Evolutionary conservation across 139 green algal species (phyloP), one percentile per base, ranked within the genome.

Genomic region (Tetradesmus lagerheimii): DNA sequence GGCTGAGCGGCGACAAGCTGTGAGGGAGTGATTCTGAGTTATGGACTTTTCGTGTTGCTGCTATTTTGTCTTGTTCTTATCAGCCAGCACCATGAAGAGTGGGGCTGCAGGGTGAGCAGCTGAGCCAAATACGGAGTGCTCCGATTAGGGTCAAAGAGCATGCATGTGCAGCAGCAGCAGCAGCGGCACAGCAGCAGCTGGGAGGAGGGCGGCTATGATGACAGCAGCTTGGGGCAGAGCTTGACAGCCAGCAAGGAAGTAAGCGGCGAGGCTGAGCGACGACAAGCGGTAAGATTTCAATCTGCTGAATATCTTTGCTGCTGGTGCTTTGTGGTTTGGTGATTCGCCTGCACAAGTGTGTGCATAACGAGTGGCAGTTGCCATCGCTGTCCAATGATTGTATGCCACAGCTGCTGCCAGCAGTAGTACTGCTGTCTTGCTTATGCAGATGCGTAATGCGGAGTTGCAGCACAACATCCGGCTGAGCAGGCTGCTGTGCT

Each of bases 191-290:
- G 80, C 50, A 75, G 80, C 47, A 47, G 80, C 45, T 25, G 53
- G n/a, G 38, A 27, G 0, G 53, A 66, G 29, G 79, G 82, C 15
- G 50, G 50, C 47, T 71, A 62, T 45, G 81, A 80, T 57, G 81
- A 83, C 27, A 78, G 45, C 29, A 45, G 38, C 25, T 45, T 88
- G 71, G 85, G 64, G 12, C 67, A 74, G 8, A 64, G 88, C 25
- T 34, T 89, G 5, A 78, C 29, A 2, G n/a, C 77, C 23, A 89
- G 77, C 66, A 89, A 94, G 62, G 92, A 92, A 38, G 89, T 89
- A 8, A 83, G 71, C 4, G 88, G 88, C 6, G 91, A 93, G 80
- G 43, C 2, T 16, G 47, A 4, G 29, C 39, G 85, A 34, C 86
- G 53, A 34, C 27, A 66, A 43, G 53, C 86, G 31, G 89, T 80